These are phyloP conservation scores for Xylaria acuta DNA, from an alignment of 495 filamentous ascomycete genomes.

Conservation along the genomic window DNA sequence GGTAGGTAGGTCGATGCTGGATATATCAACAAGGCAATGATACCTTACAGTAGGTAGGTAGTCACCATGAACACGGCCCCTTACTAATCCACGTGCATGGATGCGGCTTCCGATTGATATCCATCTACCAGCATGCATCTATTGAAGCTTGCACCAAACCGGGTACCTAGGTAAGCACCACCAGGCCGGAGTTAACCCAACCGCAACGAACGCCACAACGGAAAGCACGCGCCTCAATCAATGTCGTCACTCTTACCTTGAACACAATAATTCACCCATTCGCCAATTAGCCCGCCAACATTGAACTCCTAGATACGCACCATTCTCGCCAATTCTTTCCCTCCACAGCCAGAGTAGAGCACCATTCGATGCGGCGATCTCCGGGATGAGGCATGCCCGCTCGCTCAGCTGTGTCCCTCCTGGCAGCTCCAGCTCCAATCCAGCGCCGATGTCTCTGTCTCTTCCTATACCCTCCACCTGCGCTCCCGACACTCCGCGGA, in stretches of 20 bases:
- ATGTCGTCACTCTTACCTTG: conserved; percentile 16
- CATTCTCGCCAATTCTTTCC: neutral
- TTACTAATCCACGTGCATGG: too few relatives aligned
- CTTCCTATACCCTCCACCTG: conserved; percentile 1
- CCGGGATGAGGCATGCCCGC: conserved; percentile 63
- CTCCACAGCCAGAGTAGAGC: neutral
- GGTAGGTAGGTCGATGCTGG: too few relatives aligned
- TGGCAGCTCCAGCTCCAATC: conserved; percentile 35
- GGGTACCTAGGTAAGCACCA: too few relatives aligned
- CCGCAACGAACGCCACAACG: neutral
- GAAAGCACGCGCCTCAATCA: conserved; percentile 4
- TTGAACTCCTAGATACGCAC: neutral
- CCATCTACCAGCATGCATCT: too few relatives aligned
- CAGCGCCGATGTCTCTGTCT: conserved; percentile 21
- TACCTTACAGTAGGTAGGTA: too few relatives aligned
- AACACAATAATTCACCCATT: neutral
- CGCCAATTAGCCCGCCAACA: neutral
- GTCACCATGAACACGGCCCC: too few relatives aligned
- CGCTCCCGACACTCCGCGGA: conserved; percentile 12
- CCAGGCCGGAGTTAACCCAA: neutral
- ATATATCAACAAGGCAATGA: too few relatives aligned
- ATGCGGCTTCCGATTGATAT: too few relatives aligned
- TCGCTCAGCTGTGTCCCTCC: conserved; percentile 40
- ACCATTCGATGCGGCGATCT: conserved; percentile 18
- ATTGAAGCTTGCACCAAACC: too few relatives aligned